Conservation (phyloP, 1,284 basidiomycete genomes). For the Cerrena zonata region DNA sequence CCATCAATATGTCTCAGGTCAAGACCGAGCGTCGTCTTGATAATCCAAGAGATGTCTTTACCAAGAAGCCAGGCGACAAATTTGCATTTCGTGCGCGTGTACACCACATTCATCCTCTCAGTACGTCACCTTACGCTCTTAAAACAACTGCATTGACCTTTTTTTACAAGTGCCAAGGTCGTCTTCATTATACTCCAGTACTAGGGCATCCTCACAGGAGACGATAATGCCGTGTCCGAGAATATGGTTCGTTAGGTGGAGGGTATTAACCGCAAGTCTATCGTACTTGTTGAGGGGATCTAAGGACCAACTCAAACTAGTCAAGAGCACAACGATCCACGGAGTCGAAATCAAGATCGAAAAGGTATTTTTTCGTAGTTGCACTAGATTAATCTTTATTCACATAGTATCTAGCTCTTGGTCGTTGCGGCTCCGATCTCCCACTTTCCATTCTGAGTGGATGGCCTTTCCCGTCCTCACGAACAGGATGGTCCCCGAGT, state of each 20-base stretch:
- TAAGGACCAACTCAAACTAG: constrained; percentile 50
- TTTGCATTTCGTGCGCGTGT: constrained; percentile 58
- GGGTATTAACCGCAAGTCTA: constrained; percentile 50
- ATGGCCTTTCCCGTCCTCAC: constrained; percentile 36
- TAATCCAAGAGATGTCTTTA: constrained; percentile 16
- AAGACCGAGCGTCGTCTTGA: constrained; percentile 22
- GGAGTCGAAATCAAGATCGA: constrained; percentile 55
- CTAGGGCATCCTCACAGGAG: constrained; percentile 55
- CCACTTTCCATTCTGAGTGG: constrained; percentile 28
- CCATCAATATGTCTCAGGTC: constrained; percentile 37
- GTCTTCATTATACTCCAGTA: constrained; percentile 61
- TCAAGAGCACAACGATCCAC: constrained; percentile 46
- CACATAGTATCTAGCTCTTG: constrained; percentile 41
- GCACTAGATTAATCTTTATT: constrained; percentile 15
- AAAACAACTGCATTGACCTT: neutral
- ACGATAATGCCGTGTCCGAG: constrained; percentile 51
- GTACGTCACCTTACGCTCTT: constrained; percentile 20
- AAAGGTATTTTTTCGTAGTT: constrained; percentile 34
- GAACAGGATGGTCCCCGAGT: constrained; percentile 22
- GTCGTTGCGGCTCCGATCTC: constrained; percentile 48
- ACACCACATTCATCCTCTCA: constrained; percentile 56
- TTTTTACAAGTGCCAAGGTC: constrained; percentile 42
- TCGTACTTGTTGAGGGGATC: constrained; percentile 61
- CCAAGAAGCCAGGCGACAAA: constrained; percentile 39
- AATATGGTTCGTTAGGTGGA: constrained; percentile 67